Conservation (phyloP, 2,329 filamentous ascomycete species). For the Calonectria hongkongensis region DNA sequence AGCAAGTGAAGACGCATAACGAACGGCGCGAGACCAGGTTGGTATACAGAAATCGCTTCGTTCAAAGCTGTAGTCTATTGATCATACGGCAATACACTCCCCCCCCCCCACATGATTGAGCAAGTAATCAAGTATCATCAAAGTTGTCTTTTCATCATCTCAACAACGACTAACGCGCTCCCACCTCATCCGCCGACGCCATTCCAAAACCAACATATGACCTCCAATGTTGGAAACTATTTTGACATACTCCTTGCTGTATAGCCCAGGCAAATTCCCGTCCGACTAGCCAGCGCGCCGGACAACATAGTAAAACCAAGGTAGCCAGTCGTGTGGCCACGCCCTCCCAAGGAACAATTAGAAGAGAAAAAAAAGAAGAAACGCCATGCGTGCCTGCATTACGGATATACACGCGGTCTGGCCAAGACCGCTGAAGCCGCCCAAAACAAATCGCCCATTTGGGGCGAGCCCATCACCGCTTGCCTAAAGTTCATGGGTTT, state of each 20-base stretch:
- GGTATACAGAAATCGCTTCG: not conserved
- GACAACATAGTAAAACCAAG: slow-evolving; percentile 39
- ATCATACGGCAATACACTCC: not conserved
- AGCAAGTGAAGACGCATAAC: too few relatives aligned
- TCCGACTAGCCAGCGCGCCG: slow-evolving; percentile 9
- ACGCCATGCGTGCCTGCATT: slow-evolving; percentile 48
- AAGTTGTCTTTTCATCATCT: slow-evolving; percentile 13
- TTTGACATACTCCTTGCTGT: slow-evolving; percentile 19
- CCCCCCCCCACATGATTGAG: not conserved
- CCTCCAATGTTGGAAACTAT: slow-evolving; percentile 28
- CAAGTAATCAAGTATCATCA: slow-evolving; percentile 5
- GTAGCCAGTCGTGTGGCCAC: slow-evolving; percentile 44
- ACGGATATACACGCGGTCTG: slow-evolving; percentile 46
- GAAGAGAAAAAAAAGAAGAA: slow-evolving; percentile 38
- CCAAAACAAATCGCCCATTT: slow-evolving; percentile 42
- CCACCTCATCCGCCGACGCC: slow-evolving; percentile 6
- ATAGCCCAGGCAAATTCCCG: slow-evolving; percentile 20
- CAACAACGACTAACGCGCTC: slow-evolving; percentile 7
- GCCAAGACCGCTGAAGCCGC: slow-evolving; percentile 41
- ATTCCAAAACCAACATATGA: slow-evolving; percentile 22
- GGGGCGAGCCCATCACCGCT: slow-evolving; percentile 45
- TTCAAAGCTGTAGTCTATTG: slow-evolving; percentile 2
- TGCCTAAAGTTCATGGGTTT: slow-evolving; percentile 38
- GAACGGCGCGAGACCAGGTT: not conserved
- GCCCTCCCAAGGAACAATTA: slow-evolving; percentile 34